Conservation (phyloP, 1,139 yeast genomes). For the Yamadazyma triangularis region DNA sequence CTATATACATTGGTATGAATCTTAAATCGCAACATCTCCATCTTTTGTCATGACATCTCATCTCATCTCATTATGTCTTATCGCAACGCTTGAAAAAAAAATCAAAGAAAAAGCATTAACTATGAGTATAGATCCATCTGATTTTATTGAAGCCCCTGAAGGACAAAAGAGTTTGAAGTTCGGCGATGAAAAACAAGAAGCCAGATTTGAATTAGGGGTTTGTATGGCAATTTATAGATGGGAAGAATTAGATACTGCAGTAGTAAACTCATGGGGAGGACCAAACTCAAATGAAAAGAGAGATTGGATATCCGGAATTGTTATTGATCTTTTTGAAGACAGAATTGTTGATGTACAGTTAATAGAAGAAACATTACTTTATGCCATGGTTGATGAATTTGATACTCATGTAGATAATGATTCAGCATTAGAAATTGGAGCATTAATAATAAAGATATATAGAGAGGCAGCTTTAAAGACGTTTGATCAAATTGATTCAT, state of each 20-base stretch:
- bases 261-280: constrained; percentile 98
- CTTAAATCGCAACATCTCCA: too few relatives aligned
- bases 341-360: constrained; percentile 67
- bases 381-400: constrained; percentile 94
- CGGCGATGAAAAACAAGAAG: constrained; percentile 63
- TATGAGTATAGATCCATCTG: constrained; percentile 44
- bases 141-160: constrained; percentile 39
- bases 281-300: constrained; percentile 84
- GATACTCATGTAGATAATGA: constrained; percentile 87
- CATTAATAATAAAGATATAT: constrained; percentile 60
- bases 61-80: too few relatives aligned
- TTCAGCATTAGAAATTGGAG: constrained; percentile 73
- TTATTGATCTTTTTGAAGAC: constrained; percentile 73
- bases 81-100: too few relatives aligned
- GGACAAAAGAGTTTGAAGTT: constrained; percentile 44
- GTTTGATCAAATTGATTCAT: constrained; percentile 51
- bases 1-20: too few relatives aligned
- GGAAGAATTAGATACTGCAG: constrained; percentile 88
- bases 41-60: too few relatives aligned
- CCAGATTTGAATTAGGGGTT: constrained; percentile 88
- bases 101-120: too few relatives aligned
- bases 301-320: constrained; percentile 88
- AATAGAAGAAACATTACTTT: constrained; percentile 78
- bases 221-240: constrained; percentile 85
- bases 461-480: constrained; percentile 54